Conservation (phyloP, 108 stramenopile genomes). For the Cyclostephanos tholiformis region DNA sequence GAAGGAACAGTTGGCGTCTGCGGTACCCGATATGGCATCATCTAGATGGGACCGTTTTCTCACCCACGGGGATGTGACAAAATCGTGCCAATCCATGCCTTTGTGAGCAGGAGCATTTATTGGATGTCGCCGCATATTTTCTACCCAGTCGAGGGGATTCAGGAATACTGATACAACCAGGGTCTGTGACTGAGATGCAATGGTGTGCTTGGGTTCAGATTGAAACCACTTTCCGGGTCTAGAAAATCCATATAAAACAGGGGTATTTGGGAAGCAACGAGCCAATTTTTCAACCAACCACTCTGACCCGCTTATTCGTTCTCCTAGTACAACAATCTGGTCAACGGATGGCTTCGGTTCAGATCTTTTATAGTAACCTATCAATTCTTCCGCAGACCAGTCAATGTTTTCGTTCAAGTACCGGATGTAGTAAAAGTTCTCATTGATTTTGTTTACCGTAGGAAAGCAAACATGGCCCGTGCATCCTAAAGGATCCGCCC, state of each 20-base stretch:
- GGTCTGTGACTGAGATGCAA: neutral
- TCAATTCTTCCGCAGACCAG: constrained; percentile 56
- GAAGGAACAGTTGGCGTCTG: constrained; percentile 40
- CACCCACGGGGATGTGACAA: constrained; percentile 56
- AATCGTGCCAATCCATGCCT: constrained; percentile 51
- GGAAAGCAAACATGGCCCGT: constrained; percentile 26
- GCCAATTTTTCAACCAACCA: constrained; percentile 50
- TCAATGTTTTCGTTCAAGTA: constrained; percentile 57
- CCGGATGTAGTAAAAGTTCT: constrained; percentile 49
- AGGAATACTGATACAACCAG: constrained; percentile 52
- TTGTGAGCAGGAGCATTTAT: constrained; percentile 56
- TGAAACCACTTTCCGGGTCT: constrained; percentile 61
- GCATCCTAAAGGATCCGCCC: constrained; percentile 57
- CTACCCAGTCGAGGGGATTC: constrained; percentile 61
- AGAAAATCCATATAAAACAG: constrained; percentile 37
- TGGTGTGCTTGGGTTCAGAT: constrained; percentile 21
- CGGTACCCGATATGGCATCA: constrained; percentile 28
- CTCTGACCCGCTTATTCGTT: constrained; percentile 56
- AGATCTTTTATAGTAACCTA: constrained; percentile 47
- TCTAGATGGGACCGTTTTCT: constrained; percentile 53
- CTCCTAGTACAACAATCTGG: constrained; percentile 58
- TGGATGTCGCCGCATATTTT: constrained; percentile 59
- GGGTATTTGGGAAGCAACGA: constrained; percentile 52
- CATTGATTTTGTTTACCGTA: constrained; percentile 28
- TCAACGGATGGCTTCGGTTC: constrained; percentile 33